Evolutionary conservation across 768 basidiomycete genomes (phyloP), one percentile per base, ranked within the genome.

Genomic region (Lactifluus volemus): DNA sequence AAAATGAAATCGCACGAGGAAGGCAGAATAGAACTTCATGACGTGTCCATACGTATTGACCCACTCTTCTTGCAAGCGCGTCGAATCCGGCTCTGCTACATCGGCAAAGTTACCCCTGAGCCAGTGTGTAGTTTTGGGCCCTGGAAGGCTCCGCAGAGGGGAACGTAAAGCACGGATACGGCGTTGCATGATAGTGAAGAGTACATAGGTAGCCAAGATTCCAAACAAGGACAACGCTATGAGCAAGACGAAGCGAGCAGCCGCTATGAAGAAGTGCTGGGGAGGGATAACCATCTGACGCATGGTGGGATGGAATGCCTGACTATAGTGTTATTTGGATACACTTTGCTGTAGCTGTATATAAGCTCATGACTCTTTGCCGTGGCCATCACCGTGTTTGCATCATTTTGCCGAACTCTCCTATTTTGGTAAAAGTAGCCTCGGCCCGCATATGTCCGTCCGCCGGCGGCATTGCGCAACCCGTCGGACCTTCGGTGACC

Each of bases 1-100:
- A 3, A n/a, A 25, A 8, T 29, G 15, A 17, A 12, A 21, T 56
- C 65, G 54, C 9, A 65, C 65, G 34, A 42, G 44, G 11, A 65
- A 41, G 19, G 3, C 0, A 32, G 36, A 17, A 32, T 51, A 6
- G 53, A 25, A 65, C 58, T 32, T 50, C 2, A 60, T 1, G n/a
- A 59, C 55, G 49, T 56, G 58, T 5, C 65, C 65, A 52, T 65
- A 60, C 34, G 41, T 49, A n/a, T 11, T 30, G 9, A 65, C 45
- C 65, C 65, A 65, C n/a, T 53, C 53, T 41, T 65, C 63, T n/a
- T 51, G 59, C 17, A 63, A 15, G 12, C 63, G 59, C 5, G 21
- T 17, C 15, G 63, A 34, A 50, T 63, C 53, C 11, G 19, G 2
- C 34, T 63, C 63, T 12, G 4, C 14, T 11, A 61, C 53, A 3